Base-by-base conservation (phyloP, 1,284 basidiomycete species). In the Sporisorium exsertum region DNA sequence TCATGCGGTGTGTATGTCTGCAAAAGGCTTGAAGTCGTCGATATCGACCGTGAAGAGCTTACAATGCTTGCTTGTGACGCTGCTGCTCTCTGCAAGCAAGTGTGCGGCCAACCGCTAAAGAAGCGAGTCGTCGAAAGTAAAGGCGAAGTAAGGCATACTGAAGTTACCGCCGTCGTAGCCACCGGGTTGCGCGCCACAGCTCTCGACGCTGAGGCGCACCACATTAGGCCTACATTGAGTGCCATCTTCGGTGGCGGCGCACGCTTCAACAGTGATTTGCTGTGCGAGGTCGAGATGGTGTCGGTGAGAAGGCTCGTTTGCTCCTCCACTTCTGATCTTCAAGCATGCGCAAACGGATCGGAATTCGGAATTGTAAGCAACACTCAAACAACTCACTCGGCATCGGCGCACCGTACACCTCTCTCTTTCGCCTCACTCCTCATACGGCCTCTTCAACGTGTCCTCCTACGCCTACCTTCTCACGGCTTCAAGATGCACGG, bases 401-500 rank as follows among this genome's bases (percentile, higher is more conserved):
- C 40, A 43, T 16, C 40, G 9, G 40, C 40, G 40, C 40, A 43
- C 40, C n/a, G 40, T 43, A 18, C 40, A 43, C 40, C 59, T 24
- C 40, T 32, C 47, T 32, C 20, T 20, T 27, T 27, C 20, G 2
- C 47, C n/a, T 10, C 22, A 33, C 24, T 7, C 35, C n/a, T 33
- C 29, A 22, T 20, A 24, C 29, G 9, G 5, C 29, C 29, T 27
- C 29, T 16, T 13, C 40, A 32, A 26, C 33, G 29, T 12, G 10
- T 15, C 5, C 7, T 20, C 43, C 18, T 27, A 18, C 24, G 13
- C 3, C 40, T 26, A 7, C 9, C 40, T n/a, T 20, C n/a, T 20
- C n/a, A 13, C 16, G n/a, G 15, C 7, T 1, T 6, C n/a, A 43
- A 20, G 15, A 78, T 78, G 76, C 76, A 78, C 58, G 76, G 74